phyloP scores from a whole-genome alignment of 306 rosid species.

The Cicer bijugum region DNA sequence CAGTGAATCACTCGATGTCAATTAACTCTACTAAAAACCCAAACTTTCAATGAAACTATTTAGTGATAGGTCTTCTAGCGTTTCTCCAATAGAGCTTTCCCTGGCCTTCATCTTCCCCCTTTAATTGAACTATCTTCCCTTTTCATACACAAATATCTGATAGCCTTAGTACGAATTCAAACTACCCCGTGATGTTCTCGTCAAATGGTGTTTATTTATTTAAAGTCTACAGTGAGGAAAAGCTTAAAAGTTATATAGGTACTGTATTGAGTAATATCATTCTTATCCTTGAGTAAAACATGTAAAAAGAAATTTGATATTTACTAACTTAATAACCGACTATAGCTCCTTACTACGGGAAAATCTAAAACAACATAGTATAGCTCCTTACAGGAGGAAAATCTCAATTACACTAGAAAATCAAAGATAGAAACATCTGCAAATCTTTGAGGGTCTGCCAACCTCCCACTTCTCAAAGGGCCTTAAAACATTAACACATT shows the following conservation, averaged over 20 bases:
- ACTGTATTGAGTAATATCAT: neutral
- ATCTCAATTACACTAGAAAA: conserved; percentile 15
- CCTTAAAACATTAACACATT: neutral
- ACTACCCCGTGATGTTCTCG: neutral
- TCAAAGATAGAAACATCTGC: conserved; percentile 18
- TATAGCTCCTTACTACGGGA: neutral
- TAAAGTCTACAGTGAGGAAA: conserved; percentile 26
- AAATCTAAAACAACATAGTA: neutral
- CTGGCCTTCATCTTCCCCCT: neutral
- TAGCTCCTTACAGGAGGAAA: neutral
- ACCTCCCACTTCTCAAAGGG: neutral
- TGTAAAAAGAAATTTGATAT: conserved; percentile 1
- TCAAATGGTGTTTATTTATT: conserved; percentile 4
- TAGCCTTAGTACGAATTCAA: neutral
- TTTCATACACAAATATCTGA: conserved; percentile 5
- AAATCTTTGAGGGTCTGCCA: conserved; percentile 15
- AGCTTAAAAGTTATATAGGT: conserved; percentile 1
- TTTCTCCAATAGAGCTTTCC: neutral
- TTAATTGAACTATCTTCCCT: neutral
- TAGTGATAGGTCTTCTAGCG: conserved; percentile 5
- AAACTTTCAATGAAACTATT: neutral
- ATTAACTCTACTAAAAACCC: neutral
- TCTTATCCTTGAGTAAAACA: neutral
- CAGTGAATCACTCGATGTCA: neutral
- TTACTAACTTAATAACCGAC: conserved; percentile 3